phyloP scores from a whole-genome alignment of 305 asterid genomes.

The Rubia peregrina region DNA sequence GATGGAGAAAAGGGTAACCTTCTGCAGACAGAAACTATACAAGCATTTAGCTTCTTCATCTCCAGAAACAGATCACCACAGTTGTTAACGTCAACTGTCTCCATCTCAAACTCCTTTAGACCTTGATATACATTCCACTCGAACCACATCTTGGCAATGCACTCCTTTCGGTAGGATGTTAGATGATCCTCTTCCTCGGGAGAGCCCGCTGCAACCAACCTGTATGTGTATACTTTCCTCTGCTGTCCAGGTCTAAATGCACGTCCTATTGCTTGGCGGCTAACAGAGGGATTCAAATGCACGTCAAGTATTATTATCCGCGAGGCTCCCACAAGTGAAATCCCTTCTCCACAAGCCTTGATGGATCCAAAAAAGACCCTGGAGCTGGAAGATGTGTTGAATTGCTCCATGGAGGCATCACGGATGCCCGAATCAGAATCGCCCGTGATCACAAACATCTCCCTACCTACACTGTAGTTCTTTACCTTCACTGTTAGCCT shows the following conservation, averaged over 20 bases:
- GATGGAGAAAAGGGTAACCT: constrained; percentile 1
- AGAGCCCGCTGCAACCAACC: too few relatives aligned
- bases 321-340: too few relatives aligned
- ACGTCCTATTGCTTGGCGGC: too few relatives aligned
- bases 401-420: constrained; percentile 24
- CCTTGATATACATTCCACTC: constrained; percentile 26
- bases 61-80: constrained; percentile 24
- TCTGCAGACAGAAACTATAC: constrained; percentile 18
- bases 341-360: too few relatives aligned
- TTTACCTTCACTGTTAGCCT: constrained; percentile 55
- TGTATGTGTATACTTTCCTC: too few relatives aligned
- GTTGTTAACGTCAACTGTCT: constrained; percentile 11
- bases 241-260: too few relatives aligned
- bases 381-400: constrained; percentile 23
- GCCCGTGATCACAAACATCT: constrained; percentile 91
- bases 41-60: constrained; percentile 15
- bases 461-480: constrained; percentile 61
- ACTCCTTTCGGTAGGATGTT: constrained; percentile 25
- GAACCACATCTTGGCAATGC: constrained; percentile 27
- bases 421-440: constrained; percentile 54
- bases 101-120: constrained; percentile 17
- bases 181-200: too few relatives aligned
- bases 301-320: too few relatives aligned
- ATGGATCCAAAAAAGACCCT: constrained; percentile 13
- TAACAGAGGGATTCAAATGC: too few relatives aligned